Evolutionary conservation across 495 filamentous ascomycete genomes (phyloP), one percentile per base, ranked within the genome.

Genomic region (Penicillium lagena): DNA sequence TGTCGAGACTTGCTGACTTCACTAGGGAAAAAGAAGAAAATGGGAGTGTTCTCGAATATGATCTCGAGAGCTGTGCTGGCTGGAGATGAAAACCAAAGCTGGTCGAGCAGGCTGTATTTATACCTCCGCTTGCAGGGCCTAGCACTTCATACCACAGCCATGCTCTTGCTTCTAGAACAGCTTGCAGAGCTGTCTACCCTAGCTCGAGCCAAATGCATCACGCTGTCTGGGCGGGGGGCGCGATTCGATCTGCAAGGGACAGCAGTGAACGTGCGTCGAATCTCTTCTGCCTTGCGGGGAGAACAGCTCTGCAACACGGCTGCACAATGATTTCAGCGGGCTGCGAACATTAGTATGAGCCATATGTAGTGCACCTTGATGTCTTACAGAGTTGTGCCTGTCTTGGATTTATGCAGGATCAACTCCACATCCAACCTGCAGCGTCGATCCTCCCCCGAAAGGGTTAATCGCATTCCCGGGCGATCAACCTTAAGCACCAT

Each of bases 241-340:
- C 69, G 2, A 4, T 22, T 22, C 4, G 22, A 22, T 22, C 80
- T 44, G 79, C 62, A 42, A 82, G 68, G 28, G 79, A 79, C 36
- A 33, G 13, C 5, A 9, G 31, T 39, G 42, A 59, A 56, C 53
- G 50, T 56, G 56, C 36, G 40, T 40, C 37, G 35, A 17, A 47
- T 12, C 41, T 45, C 45, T 45, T 28, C 36, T 40, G 43, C 56
- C 56, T 54, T 59, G 53, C 50, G 53, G 50, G 48, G 50, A 22
- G 40, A 52, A 39, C 39, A 28, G 6, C 42, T 22, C 12, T 17
- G 29, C 43, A 11, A 39, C 31, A 29, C 43, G 32, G 32, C 38
- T 42, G 46, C 46, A n/a, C 13, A 30, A 49, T 56, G 46, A 56
- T 42, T 40, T 52, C 46, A 47, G 34, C 17, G 28, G 12, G 12